phyloP scores from a whole-genome alignment of 2,329 filamentous ascomycete species.

The Westerdykella aurantiaca region DNA sequence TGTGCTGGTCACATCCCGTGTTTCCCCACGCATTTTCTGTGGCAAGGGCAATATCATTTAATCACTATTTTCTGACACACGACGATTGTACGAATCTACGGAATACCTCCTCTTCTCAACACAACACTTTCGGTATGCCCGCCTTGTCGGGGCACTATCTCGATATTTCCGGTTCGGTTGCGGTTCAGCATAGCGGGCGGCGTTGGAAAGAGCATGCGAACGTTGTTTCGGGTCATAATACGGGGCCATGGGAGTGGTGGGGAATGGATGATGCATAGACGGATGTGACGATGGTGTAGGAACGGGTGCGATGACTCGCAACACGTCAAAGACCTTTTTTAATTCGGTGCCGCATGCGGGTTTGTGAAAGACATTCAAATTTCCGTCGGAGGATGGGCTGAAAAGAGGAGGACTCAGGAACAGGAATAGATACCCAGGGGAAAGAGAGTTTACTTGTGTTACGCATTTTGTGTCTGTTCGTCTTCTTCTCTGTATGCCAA shows the following conservation, averaged over 20 bases:
- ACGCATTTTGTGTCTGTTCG: not conserved
- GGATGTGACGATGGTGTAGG: conserved; percentile 1
- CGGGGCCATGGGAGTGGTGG: conserved; percentile 5
- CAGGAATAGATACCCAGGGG: conserved; percentile 23
- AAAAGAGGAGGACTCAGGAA: conserved; percentile 4
- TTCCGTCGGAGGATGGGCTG: conserved; percentile 1
- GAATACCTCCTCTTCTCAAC: conserved; percentile 21
- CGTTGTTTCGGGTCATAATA: conserved; percentile 12
- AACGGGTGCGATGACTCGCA: conserved; percentile 7
- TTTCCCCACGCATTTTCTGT: conserved; percentile 7
- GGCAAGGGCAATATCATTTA: conserved; percentile 21
- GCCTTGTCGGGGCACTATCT: conserved; percentile 6
- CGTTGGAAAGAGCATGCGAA: conserved; percentile 18
- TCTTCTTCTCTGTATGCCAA: conserved; percentile 2
- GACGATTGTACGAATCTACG: conserved; percentile 20
- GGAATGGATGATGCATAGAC: conserved; percentile 12
- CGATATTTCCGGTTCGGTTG: conserved; percentile 7
- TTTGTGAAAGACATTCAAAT: conserved; percentile 13
- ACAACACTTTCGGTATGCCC: conserved; percentile 11
- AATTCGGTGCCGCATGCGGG: conserved; percentile 7
- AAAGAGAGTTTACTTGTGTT: conserved; percentile 2
- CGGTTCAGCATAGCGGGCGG: conserved; percentile 23
- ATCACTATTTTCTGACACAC: conserved; percentile 26
- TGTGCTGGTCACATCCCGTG: conserved; percentile 30
- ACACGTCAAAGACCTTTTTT: conserved; percentile 1